Base-by-base conservation (phyloP, 176 grass and related monocot species). In the Secale cereale region DNA sequence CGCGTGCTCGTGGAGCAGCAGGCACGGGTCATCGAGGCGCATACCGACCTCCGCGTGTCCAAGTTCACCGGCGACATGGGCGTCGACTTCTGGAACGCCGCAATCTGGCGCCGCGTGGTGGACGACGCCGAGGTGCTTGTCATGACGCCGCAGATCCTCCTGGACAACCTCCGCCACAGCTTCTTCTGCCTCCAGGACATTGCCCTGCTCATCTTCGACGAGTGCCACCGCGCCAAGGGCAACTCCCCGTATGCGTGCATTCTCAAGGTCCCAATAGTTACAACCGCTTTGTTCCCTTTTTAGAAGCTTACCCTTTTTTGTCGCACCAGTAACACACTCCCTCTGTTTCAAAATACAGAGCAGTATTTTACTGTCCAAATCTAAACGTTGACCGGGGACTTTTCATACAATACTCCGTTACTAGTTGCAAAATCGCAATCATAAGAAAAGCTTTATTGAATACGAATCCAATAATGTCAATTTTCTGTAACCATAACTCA, bases 91-190 rank as follows among this genome's bases (percentile, higher is more conserved):
- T 97, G 87, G 94, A 7, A 54, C 25, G 61, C 48, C 3, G 80
- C 73, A 25, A 85, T 72, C 22, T 94, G 94, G 94, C 72, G 39
- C 26, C 0, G 7, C 13, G 80, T 16, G 4, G 6, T 88, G 29
- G 76, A 92, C 8, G 70, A 54, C 13, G 87, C 43, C 71, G 94
- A 97, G 85, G 94, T 94, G 32, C 89, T 97, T 81, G 86, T 97
- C 43, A 97, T 97, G 94, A 97, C 92, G 20, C 93, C 94, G 64
- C 91, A 90, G 87, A 97, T 97, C 39, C 91, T 97, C 2, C 90
- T 94, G 11, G 85, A 97, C 78, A 94, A 91, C 82, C 87, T 97
- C 63, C 81, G 73, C 8, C 90, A 83, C 85, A 82, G 87, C 87
- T 89, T 85, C 82, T 90, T 97, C 85, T 78, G 87, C 3, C 84